Percentiles rank a stretch among this genome's conserved stretches.
Evolutionary conservation across 192 early-diverging fungal genomes (phyloP).

Genomic region (Backusella tuberculispora): DNA sequence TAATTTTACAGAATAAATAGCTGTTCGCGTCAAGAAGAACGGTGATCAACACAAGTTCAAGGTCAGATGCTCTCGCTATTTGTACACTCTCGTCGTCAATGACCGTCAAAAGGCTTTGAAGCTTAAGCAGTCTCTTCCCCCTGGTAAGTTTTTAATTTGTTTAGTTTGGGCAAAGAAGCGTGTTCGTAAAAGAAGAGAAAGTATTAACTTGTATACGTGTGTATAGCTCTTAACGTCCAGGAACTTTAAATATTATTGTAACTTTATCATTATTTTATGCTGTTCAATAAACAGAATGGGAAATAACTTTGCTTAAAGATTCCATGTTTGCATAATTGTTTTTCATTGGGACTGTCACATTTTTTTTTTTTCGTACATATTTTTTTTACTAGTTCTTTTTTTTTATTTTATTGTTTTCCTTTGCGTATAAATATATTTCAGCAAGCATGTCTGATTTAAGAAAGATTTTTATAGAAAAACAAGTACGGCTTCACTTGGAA

Average conservation of each 20-base stretch:
- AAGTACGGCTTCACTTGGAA: neutral
- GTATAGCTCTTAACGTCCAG: constrained; percentile 16
- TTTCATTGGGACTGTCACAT: neutral
- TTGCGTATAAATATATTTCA: neutral
- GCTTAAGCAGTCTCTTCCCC: constrained; percentile 94
- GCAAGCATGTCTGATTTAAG: constrained; percentile 10
- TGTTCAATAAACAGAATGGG: neutral
- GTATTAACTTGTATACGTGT: neutral
- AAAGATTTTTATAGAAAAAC: constrained; percentile 13
- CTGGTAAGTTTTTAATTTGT: constrained; percentile 61
- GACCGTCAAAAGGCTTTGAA: constrained; percentile 96
- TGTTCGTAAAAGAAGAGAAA: neutral
- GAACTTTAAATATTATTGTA: constrained; percentile 13
- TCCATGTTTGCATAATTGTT: neutral
- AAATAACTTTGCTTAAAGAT: constrained; percentile 5
- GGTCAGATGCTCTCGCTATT: constrained; percentile 97
- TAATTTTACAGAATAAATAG: constrained; percentile 33
- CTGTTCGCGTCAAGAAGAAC: constrained; percentile 96
- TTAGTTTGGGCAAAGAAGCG: neutral
- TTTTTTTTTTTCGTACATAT: neutral
- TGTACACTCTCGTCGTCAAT: constrained; percentile 96
- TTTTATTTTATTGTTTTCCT: neutral
- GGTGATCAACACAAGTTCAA: constrained; percentile 94
- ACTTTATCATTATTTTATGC: neutral
- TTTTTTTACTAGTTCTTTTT: neutral